Conservation (phyloP, 768 basidiomycete species). For the Cyclocybe aegerita region DNA sequence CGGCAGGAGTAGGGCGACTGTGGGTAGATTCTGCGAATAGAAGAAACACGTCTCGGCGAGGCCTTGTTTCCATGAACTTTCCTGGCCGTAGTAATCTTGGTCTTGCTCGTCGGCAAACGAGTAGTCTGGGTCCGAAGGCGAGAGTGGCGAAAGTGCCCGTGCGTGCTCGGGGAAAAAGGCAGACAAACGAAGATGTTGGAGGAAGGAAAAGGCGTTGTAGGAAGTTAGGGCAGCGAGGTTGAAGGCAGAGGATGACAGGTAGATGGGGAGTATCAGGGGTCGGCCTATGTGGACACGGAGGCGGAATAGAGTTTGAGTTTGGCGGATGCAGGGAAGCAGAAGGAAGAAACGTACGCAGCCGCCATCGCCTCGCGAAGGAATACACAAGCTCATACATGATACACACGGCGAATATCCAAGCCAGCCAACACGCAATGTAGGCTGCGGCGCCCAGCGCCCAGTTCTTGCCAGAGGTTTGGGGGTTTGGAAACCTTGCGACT, state of each 20-base stretch:
- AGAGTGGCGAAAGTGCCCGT: background rate
- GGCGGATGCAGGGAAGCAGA: constrained; percentile 4
- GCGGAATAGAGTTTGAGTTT: constrained; percentile 3
- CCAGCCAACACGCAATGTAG: constrained; percentile 79
- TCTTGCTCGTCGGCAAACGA: constrained; percentile 3
- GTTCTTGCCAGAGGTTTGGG: constrained; percentile 66
- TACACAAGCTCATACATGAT: constrained; percentile 77
- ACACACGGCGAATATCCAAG: constrained; percentile 72
- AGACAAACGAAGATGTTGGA: constrained; percentile 73
- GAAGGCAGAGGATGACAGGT: constrained; percentile 78
- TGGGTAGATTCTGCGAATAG: constrained; percentile 84
- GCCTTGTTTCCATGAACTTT: constrained; percentile 29
- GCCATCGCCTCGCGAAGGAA: constrained; percentile 75
- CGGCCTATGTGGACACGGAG: constrained; percentile 53
- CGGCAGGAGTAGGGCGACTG: constrained; percentile 79
- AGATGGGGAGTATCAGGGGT: constrained; percentile 79
- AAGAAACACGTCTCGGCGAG: constrained; percentile 85
- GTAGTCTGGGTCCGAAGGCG: constrained; percentile 7
- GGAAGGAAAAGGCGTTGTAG: constrained; percentile 81
- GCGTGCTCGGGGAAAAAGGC: constrained; percentile 46
- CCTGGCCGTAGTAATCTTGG: constrained; percentile 5
- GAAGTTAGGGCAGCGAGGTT: constrained; percentile 76
- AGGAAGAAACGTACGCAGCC: constrained; percentile 60
- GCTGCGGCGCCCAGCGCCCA: constrained; percentile 85
- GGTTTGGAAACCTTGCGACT: constrained; percentile 73